These are phyloP conservation scores for Phytophthora boehmeriae DNA, from an alignment of 352 stramenopile genomes.

Conservation along the genomic window DNA sequence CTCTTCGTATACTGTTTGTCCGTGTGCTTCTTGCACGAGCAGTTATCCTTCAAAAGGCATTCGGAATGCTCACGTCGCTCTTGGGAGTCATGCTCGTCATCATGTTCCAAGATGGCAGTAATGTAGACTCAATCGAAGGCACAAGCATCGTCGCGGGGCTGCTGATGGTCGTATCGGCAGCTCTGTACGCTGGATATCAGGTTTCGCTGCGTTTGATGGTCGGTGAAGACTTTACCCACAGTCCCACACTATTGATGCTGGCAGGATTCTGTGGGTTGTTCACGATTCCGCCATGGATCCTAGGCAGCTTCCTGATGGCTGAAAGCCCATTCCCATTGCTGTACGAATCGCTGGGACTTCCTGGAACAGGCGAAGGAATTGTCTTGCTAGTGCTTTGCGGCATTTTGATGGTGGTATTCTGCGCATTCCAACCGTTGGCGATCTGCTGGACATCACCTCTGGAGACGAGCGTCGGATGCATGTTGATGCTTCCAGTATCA, in stretches of 20 bases:
- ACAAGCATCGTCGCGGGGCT: constrained; percentile 46
- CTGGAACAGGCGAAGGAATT: constrained; percentile 36
- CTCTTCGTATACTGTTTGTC: constrained; percentile 77
- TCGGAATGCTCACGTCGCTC: constrained; percentile 50
- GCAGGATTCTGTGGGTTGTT: constrained; percentile 56
- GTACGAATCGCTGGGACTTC: constrained; percentile 54
- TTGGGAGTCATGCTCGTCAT: constrained; percentile 53
- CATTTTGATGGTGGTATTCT: constrained; percentile 51
- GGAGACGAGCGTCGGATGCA: constrained; percentile 66
- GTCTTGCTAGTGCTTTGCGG: constrained; percentile 45
- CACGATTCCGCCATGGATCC: constrained; percentile 50
- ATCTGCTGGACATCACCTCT: constrained; percentile 66
- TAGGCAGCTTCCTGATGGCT: constrained; percentile 47
- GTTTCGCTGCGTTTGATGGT: constrained; percentile 46
- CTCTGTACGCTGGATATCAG: constrained; percentile 60
- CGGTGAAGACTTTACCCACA: constrained; percentile 52
- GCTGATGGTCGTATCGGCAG: constrained; percentile 53
- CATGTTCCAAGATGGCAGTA: constrained; percentile 48
- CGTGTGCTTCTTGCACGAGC: constrained; percentile 60
- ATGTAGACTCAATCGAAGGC: constrained; percentile 38
- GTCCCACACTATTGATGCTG: constrained; percentile 49
- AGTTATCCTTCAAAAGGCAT: constrained; percentile 48
- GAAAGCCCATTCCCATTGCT: constrained; percentile 45
- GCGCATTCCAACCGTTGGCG: constrained; percentile 50
- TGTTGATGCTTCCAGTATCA: constrained; percentile 64